These are phyloP conservation scores for Calonectria leucothoes DNA, from an alignment of 2,329 filamentous ascomycete species.

Conservation along the genomic window DNA sequence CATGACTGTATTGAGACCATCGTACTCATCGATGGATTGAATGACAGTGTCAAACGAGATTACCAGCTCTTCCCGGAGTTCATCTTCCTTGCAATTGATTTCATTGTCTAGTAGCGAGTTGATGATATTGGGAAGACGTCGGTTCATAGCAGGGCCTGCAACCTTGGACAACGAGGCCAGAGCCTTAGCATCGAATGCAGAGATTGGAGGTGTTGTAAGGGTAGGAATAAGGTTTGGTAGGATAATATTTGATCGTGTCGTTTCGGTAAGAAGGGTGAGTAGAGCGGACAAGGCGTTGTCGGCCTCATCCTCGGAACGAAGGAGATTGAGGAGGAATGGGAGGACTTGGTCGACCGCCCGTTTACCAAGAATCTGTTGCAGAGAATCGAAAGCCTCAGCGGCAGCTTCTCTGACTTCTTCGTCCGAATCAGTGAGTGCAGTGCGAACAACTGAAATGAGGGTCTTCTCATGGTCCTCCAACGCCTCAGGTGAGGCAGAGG, in stretches of 20 bases:
- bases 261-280: conserved; percentile 92
- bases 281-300: conserved; percentile 94
- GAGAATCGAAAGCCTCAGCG: conserved; percentile 94
- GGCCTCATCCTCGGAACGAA: conserved; percentile 86
- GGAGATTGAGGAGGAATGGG: conserved; percentile 89
- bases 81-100: conserved; percentile 80
- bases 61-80: conserved; percentile 78
- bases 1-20: conserved; percentile 96
- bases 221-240: conserved; percentile 96
- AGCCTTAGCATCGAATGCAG: conserved; percentile 93
- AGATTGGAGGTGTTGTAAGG: conserved; percentile 88
- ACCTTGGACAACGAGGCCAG: conserved; percentile 94
- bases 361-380: conserved; percentile 95
- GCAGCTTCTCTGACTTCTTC: conserved; percentile 93
- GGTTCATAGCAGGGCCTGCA: conserved; percentile 89
- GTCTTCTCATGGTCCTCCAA: conserved; percentile 96
- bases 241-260: conserved; percentile 94
- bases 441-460: conserved; percentile 92
- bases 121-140: conserved; percentile 88
- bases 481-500: conserved; percentile 87
- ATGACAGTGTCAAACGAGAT: conserved; percentile 89
- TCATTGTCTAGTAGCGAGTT: conserved; percentile 96
- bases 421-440: conserved; percentile 90
- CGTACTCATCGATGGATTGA: conserved; percentile 92
- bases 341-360: conserved; percentile 94